Percentiles rank a stretch among this genome's conserved stretches.
phyloP scores from a whole-genome alignment of 2,329 filamentous ascomycete genomes.

The Magnaporthiopsis incrustans region DNA sequence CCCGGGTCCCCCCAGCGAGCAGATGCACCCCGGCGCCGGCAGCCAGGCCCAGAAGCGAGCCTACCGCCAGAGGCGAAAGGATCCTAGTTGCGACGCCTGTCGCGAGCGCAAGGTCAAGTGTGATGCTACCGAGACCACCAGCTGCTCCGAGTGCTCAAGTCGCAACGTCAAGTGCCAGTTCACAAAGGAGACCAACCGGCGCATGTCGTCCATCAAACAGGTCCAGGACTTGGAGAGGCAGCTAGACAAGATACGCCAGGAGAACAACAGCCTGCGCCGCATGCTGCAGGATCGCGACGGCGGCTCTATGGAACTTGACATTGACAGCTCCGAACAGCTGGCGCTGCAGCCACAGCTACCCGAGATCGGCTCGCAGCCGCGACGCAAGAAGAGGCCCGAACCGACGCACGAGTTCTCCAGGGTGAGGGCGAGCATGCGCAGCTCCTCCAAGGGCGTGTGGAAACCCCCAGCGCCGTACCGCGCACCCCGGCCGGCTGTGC shows the following conservation, averaged over 20 bases:
- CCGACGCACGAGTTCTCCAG: conserved; percentile 61
- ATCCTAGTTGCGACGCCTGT: conserved; percentile 96
- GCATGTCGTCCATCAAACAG: conserved; percentile 99
- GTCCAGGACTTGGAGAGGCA: conserved; percentile 95
- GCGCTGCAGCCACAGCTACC: conserved; percentile 49
- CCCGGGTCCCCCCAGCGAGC: conserved; percentile 35
- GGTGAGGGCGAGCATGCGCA: conserved; percentile 64
- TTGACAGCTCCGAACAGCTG: conserved; percentile 32
- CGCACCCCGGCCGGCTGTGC: conserved; percentile 34
- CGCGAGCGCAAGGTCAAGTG: conserved; percentile 81
- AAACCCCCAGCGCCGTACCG: conserved; percentile 66
- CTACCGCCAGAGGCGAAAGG: conserved; percentile 89
- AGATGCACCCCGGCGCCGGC: conserved; percentile 23
- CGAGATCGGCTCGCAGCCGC: conserved; percentile 57
- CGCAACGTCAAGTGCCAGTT: conserved; percentile 97
- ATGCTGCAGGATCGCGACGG: conserved; percentile 47
- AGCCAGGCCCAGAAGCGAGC: conserved; percentile 79
- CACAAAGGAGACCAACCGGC: conserved; percentile 95
- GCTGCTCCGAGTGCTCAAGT: conserved; percentile 95
- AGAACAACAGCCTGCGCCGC: conserved; percentile 67
- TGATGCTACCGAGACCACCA: conserved; percentile 91
- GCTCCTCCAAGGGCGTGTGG: conserved; percentile 70
- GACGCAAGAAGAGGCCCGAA: conserved; percentile 52
- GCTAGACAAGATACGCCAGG: conserved; percentile 68
- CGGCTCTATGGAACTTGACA: conserved; percentile 23